Conservation (phyloP, 352 stramenopile genomes). For the Pythium chondricola region DNA sequence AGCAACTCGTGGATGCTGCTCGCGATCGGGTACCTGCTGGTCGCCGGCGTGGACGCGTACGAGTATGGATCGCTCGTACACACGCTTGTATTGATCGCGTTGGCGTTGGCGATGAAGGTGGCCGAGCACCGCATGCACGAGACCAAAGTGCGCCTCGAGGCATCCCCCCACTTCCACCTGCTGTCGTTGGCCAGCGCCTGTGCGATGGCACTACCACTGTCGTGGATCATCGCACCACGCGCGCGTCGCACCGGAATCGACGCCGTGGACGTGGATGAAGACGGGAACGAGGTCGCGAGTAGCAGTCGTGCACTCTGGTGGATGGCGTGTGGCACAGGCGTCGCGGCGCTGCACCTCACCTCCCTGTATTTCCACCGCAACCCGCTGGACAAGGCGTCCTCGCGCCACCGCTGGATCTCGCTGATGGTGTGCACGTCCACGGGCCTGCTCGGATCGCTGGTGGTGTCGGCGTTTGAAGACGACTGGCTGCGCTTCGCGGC, state of each 20-base stretch:
- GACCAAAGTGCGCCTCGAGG: conserved; percentile 17
- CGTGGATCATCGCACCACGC: conserved; percentile 22
- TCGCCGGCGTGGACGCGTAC: conserved; percentile 51
- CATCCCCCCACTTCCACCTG: conserved; percentile 30
- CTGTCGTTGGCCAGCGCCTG: conserved; percentile 30
- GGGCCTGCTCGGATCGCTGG: conserved; percentile 32
- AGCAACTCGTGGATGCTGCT: conserved; percentile 29
- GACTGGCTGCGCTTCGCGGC: conserved; percentile 45
- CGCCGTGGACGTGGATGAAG: conserved; percentile 8
- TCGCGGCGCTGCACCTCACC: conserved; percentile 19
- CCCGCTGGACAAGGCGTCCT: conserved; percentile 17
- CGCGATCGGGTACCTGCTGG: conserved; percentile 41
- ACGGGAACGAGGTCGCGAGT: background rate
- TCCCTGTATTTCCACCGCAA: conserved; percentile 27
- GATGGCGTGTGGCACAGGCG: conserved; percentile 15
- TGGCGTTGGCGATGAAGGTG: conserved; percentile 32
- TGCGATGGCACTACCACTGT: conserved; percentile 25
- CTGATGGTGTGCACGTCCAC: conserved; percentile 34
- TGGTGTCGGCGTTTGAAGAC: conserved; percentile 31
- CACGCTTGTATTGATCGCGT: conserved; percentile 39
- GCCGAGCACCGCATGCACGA: conserved; percentile 19
- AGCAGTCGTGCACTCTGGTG: conserved; percentile 9
- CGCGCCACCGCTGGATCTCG: conserved; percentile 24
- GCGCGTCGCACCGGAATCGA: conserved; percentile 28
- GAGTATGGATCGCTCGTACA: conserved; percentile 61